Evolutionary conservation across 768 basidiomycete genomes (phyloP), one percentile per base, ranked within the genome.

Genomic region (Hirschioporus abietinus): DNA sequence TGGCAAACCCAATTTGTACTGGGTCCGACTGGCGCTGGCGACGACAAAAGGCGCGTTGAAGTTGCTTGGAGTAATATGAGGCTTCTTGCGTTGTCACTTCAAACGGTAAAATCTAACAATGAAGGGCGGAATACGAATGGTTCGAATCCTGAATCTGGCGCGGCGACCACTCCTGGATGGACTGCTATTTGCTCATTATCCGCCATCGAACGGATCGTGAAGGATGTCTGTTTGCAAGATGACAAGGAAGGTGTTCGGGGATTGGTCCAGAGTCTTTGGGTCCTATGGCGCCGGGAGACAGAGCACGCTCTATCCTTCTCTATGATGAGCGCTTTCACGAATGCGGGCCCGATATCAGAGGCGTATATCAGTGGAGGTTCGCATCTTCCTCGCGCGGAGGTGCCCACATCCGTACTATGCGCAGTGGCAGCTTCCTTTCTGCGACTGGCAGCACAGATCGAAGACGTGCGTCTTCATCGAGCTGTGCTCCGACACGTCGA

Each of bases 361-460:
- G 12, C 42, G 42, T 52, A 52, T 52, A 52, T 52, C 20, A 52
- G 15, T 20, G 42, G 42, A 52, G 42, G 42, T 3, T 52, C 42
- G 42, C 42, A 52, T 15, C 20, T 52, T 20, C 42, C 42, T 8
- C 35, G 65, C 42, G 58, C 9, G 64, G 65, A n/a, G 24, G 70
- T 66, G 26, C 72, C 73, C 23, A 36, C 67, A 15, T 66, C 71
- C 1, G 74, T 83, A 7, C 72, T 77, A n/a, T 79, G 78, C 24
- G 76, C 76, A 8, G 74, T 84, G 36, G 68, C 78, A 5, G 74
- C 78, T 7, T 73, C 82, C 0, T 85, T 87, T 70, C 73, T 87
- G 34, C 81, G 76, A 59, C 70, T 86, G 35, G 78, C 84, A 8
- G 78, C 74, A 18, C 66, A 71, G n/a, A 73, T 80, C 7, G 70